Evolutionary conservation across 129 eudicot genomes (phyloP), one percentile per base, ranked within the genome.

Genomic region (Pseudognaphalium luteoalbum): DNA sequence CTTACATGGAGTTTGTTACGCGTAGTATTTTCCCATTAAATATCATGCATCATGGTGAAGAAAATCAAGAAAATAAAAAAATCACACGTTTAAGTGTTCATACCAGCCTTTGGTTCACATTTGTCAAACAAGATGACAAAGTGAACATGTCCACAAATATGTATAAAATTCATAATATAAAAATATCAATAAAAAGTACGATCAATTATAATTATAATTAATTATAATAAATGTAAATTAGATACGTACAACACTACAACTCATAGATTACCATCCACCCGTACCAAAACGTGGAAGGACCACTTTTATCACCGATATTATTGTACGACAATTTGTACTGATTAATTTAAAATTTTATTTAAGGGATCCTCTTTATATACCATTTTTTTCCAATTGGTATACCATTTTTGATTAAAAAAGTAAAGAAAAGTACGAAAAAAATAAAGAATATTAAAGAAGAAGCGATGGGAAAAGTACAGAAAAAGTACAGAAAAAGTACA

Each of bases 201-300:
- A 65, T 16, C 5, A 62, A 29, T 15, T 65, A 25, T 25, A 25
- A 1, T n/a, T n/a, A n/a, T n/a, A n/a, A n/a, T n/a, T n/a, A n/a
- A n/a, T n/a, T n/a, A n/a, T 66, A 30, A 32, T 25, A 7, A 66
- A 17, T n/a, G 30, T n/a, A 10, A 57, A 57, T 57, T 19, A 20
- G 63, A 74, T n/a, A 65, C 37, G 68, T 15, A 35, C 58, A 59
- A 21, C 68, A 37, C 77, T 15, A 35, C 58, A 59, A 21, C 68
- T 59, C 77, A 6, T 74, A 41, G 20, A 29, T 63, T 65, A 75
- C 42, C 63, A 75, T 76, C 73, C 47, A 66, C 66, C 34, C 32
- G 34, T 63, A 50, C 12, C 21, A 33, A 76, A 41, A 76, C 66
- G 44, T 76, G 54, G 20, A 20, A 51, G 72, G 78, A 50, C 72